phyloP scores from a whole-genome alignment of 495 filamentous ascomycete species.

The Penicillium macrosclerotiorum region DNA sequence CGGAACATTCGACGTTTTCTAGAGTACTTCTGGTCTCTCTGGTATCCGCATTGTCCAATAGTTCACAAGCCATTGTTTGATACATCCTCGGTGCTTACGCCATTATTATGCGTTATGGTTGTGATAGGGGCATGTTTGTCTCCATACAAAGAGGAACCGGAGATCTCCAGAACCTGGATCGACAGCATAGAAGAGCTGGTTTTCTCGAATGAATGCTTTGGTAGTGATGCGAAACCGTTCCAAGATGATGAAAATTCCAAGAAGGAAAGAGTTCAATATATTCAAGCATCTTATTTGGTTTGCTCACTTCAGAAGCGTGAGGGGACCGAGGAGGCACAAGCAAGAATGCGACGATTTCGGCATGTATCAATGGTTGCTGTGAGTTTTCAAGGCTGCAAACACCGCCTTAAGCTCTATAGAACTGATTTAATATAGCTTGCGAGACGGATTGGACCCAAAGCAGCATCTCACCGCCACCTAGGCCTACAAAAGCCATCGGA shows the following conservation, averaged over 20 bases:
- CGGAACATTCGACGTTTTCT: conserved; percentile 19
- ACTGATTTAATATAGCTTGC: conserved; percentile 22
- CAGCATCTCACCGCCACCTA: conserved; percentile 16
- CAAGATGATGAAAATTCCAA: conserved; percentile 1
- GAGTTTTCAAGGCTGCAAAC: no score
- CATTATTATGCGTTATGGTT: conserved; percentile 20
- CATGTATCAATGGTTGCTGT: conserved; percentile 27
- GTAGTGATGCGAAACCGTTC: not conserved
- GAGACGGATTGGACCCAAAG: conserved; percentile 13
- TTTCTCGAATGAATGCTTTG: conserved; percentile 14
- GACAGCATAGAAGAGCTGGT: conserved; percentile 17
- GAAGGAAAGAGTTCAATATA: conserved; percentile 15
- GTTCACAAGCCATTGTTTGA: conserved; percentile 21
- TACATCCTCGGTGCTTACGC: conserved; percentile 3
- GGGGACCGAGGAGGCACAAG: conserved; percentile 16
- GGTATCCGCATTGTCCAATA: conserved; percentile 27
- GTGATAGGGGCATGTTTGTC: conserved; percentile 25
- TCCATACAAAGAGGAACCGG: conserved; percentile 8
- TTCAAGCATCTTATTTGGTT: conserved; percentile 24
- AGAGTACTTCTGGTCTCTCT: conserved; percentile 25
- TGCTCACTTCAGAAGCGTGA: conserved; percentile 27
- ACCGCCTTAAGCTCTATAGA: no score
- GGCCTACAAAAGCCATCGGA: conserved; percentile 3
- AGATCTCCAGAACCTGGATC: conserved; percentile 13
- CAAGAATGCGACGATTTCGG: conserved; percentile 20